Base-by-base conservation (phyloP, 169 alveolate genomes). In the Theileria luwenshuni region DNA sequence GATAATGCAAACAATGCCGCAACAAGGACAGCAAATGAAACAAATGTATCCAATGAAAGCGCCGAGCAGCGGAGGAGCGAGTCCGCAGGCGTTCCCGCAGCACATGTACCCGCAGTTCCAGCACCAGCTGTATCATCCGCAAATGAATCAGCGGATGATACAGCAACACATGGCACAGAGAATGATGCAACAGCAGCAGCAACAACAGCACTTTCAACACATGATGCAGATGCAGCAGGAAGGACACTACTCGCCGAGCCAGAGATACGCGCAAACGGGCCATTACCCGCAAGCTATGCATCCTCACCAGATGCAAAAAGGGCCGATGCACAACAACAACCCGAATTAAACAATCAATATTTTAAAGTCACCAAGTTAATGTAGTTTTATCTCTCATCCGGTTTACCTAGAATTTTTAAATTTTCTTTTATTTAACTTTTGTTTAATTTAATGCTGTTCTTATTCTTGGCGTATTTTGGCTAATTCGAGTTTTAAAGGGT, bases 11-110 rank as follows among this genome's bases (percentile, higher is more conserved):
- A 51, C 28, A 2, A 63, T 72, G 84, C 77, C 76, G 1, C 76
- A 21, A 8, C 41, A 45, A 17, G 65, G 32, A n/a, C 83, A 25
- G 28, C 41, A 45, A 6, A 60, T 77, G 74, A 74, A 71, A 41
- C 83, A 49, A 25, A 54, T 79, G 86, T 79, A 69, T 45, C 73
- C 83, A 2, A 79, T 79, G 68, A 79, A 79, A 58, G 58, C 56
- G 3, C 38, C 65, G 43, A 35, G 65, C 28, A n/a, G 56, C 27
- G 86, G 86, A 8, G 74, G 38, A 0, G 65, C 86, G 6, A 79
- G 86, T 51, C 86, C 86, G 0, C 86, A 79, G 33, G 52, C 75
- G 25, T 79, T 45, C 51, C 76, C 38, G 56, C 86, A 72, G 77
- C 86, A 79, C 6, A 56, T 65, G 41, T 74, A 59, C 51, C 64